phyloP scores from a whole-genome alignment of 2,329 filamentous ascomycete genomes.

The Alternaria ethzedia region DNA sequence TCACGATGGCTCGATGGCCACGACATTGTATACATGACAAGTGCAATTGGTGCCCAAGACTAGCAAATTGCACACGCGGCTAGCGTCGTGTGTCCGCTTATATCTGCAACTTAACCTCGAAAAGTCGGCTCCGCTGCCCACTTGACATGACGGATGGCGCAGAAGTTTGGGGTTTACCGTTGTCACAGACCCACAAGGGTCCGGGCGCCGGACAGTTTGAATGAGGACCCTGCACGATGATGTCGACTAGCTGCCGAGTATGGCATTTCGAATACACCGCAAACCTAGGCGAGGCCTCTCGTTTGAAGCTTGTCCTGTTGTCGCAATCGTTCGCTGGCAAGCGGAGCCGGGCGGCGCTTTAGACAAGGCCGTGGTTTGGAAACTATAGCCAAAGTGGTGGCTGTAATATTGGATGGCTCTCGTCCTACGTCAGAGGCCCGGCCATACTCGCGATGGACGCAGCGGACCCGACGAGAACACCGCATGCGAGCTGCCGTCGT shows the following conservation, averaged over 20 bases:
- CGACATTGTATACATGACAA: slow-evolving; percentile 12
- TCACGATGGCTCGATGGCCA: not conserved
- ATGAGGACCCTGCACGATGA: slow-evolving; percentile 23
- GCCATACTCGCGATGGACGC: slow-evolving; percentile 14
- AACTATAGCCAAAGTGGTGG: slow-evolving; percentile 2
- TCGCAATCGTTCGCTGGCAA: slow-evolving; percentile 11
- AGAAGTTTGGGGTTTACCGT: slow-evolving; percentile 8
- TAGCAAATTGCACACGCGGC: slow-evolving; percentile 21
- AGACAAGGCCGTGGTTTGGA: not conserved
- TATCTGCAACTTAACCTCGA: not conserved
- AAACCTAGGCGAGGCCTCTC: not conserved
- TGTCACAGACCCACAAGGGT: slow-evolving; percentile 21
- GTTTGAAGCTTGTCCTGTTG: not conserved
- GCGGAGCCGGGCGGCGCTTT: slow-evolving; percentile 1
- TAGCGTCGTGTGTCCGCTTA: slow-evolving; percentile 19
- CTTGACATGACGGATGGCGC: slow-evolving; percentile 29
- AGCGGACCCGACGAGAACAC: not conserved
- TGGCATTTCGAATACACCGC: slow-evolving; percentile 7
- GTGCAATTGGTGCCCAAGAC: slow-evolving; percentile 11
- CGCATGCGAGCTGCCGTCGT: slow-evolving; percentile 11
- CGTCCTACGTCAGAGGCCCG: slow-evolving; percentile 30
- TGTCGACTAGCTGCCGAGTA: slow-evolving; percentile 20
- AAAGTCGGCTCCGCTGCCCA: slow-evolving; percentile 16
- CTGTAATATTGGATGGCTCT: slow-evolving; percentile 10
- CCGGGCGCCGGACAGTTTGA: slow-evolving; percentile 13